Base-by-base conservation (phyloP, 208 protist species). In the Leishmania amazonensis region DNA sequence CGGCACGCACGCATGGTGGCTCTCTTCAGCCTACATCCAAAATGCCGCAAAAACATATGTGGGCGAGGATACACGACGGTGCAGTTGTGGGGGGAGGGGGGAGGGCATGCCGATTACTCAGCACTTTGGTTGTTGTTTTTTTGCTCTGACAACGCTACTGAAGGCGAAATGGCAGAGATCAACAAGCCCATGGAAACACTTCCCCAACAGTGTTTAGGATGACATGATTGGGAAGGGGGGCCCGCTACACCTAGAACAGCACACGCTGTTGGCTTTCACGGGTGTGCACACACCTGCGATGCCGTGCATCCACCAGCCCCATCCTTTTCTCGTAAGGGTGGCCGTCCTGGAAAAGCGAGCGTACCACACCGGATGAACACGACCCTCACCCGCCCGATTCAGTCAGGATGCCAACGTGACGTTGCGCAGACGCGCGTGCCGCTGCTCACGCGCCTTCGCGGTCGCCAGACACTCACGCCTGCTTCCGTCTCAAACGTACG, bases 401-500 rank as follows among this genome's bases (percentile, higher is more conserved):
- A 6, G 11, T 65, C 60, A 65, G 21, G 24, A 65, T 19, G 60
- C 60, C 5, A 3, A 35, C 60, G 60, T n/a, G 8, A 24, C 0
- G 57, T 31, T n/a, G 24, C 57, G 57, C 17, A 62, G 17, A 62
- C 57, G 57, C 57, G 24, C 57, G 17, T n/a, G 9, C 60, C 4
- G 60, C 15, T 62, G 57, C 53, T 3, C 53, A 57, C 57, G 57
- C 24, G 57, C 57, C 17, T 1, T 62, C 28, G 57, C 6, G 57
- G 8, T 24, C 57, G 57, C 8, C 57, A 6, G 19, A 31, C 28
- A 62, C 57, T 21, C 8, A 38, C 6, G 2, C 9, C 8, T 31
- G 24, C n/a, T 38, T 17, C n/a, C 60, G 4, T 31, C n/a, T 71
- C 86, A 97, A 21, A 96, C 58, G 79, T 90, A 93, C 65, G 93